Base-by-base conservation (phyloP, 2,329 filamentous ascomycete genomes). In the Pyrenophora teres region DNA sequence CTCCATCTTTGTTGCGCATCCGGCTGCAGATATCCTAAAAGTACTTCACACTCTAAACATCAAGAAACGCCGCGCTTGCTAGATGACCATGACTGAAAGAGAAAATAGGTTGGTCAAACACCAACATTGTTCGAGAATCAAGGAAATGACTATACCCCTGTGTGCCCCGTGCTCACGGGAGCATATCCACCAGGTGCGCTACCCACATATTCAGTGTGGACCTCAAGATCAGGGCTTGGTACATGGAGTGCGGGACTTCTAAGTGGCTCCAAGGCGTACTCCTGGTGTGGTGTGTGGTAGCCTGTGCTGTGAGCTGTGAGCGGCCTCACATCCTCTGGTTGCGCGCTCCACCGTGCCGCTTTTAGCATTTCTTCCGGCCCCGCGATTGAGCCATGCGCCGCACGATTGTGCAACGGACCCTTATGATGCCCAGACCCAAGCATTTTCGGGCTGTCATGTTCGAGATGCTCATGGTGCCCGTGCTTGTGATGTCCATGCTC, bases 401-500 rank as follows among this genome's bases (percentile, higher is more conserved):
- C 23, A 25, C 50, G 40, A 4, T 12, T 15, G 25, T 53, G 32
- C 9, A 40, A 25, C 13, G n/a, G 30, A 16, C 46, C 48, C 12
- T 33, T 43, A 19, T 59, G 52, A 21, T 54, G 53, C 1, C 52
- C 40, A 31, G 63, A 46, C 38, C 59, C 59, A 16, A 66, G 62
- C 7, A 18, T 45, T 12, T 30, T 30, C 27, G 27, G 27, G 27
- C 27, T 30, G 8, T 30, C 27, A 12, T 30, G 27, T 30, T 30
- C 27, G 27, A 13, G 27, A 3, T 10, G 2, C 27, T 13, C 27
- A 3, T 41, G 49, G n/a, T 67, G 55, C 19, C 57, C 39, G n/a
- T 46, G 56, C 13, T 47, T 46, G n/a, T 62, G 55, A 8, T 52
- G 57, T 33, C 66, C 60, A 37, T 69, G 65, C 27, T 71, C 59